Evolutionary conservation across 345 rosid genomes (phyloP).

Genomic region (Pistacia vera): DNA sequence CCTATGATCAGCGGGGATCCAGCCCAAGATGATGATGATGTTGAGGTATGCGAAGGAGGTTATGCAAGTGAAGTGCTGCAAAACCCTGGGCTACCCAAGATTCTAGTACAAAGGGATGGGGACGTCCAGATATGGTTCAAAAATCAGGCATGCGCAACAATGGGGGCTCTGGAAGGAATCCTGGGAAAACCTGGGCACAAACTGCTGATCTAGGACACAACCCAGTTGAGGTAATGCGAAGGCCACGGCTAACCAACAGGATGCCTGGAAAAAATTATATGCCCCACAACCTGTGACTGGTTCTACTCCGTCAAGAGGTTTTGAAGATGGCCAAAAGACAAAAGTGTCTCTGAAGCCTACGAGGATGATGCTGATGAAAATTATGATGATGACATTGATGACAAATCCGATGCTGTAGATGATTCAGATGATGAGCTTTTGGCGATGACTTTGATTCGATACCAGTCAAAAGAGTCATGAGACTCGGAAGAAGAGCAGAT

Average conservation of each 20-base stretch:
- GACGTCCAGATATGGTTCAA: slow-evolving; percentile 40
- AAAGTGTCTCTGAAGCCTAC: slow-evolving; percentile 21
- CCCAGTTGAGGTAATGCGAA: slow-evolving; percentile 54
- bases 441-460: slow-evolving; percentile 91
- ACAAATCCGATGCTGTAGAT: slow-evolving; percentile 45
- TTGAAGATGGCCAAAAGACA: slow-evolving; percentile 31
- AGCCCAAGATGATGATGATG: slow-evolving; percentile 52
- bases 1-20: slow-evolving; percentile 41
- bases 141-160: slow-evolving; percentile 38
- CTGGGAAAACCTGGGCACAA: slow-evolving; percentile 50
- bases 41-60: slow-evolving; percentile 82
- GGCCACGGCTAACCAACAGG: slow-evolving; percentile 39
- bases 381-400: slow-evolving; percentile 46
- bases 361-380: slow-evolving; percentile 36
- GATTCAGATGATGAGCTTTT: slow-evolving; percentile 78
- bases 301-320: slow-evolving; percentile 30
- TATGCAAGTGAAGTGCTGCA: slow-evolving; percentile 39
- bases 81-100: slow-evolving; percentile 47
- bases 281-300: slow-evolving; percentile 44
- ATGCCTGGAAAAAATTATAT: slow-evolving; percentile 33
- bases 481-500: slow-evolving; percentile 62
- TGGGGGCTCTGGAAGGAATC: slow-evolving; percentile 47
- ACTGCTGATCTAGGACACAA: slow-evolving; percentile 35
- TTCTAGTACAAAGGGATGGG: slow-evolving; percentile 42
- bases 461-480: slow-evolving; percentile 71